A percentile compares a stretch with the other conserved stretches of the same genome.
Conservation (phyloP, 208 protist genomes). For the Wallacemonas rigidus region DNA sequence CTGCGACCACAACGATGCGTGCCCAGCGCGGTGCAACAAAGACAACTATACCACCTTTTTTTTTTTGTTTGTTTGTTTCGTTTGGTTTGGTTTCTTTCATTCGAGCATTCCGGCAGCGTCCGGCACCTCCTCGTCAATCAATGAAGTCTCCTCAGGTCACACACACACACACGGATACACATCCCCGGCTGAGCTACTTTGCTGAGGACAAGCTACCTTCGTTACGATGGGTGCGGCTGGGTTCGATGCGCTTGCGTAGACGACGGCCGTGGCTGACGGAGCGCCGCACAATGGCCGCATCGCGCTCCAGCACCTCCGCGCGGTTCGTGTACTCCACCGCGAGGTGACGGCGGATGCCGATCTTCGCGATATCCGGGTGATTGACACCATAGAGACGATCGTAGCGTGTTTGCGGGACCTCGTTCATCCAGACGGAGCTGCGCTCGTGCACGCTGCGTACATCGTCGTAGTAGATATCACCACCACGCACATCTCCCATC, state of each 20-base stretch:
- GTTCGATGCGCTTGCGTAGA: constrained; percentile 76
- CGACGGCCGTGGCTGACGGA: constrained; percentile 68
- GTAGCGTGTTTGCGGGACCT: constrained; percentile 90
- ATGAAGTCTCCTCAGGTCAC: background rate
- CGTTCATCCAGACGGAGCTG: constrained; percentile 82
- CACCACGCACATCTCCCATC: constrained; percentile 72
- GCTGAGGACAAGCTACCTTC: constrained; percentile 44
- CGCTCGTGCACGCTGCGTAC: constrained; percentile 68
- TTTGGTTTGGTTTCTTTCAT: background rate
- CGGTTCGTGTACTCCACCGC: constrained; percentile 83
- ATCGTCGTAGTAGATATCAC: constrained; percentile 86
- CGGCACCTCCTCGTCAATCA: no score
- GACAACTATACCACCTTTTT: no score
- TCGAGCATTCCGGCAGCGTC: no score
- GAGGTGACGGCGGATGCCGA: constrained; percentile 86
- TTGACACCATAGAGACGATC: constrained; percentile 87
- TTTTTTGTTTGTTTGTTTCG: background rate
- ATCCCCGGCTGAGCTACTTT: background rate
- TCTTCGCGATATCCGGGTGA: constrained; percentile 79
- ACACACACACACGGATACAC: constrained; percentile 16
- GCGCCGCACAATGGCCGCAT: constrained; percentile 76
- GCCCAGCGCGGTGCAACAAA: no score
- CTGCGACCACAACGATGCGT: no score
- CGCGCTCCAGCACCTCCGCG: constrained; percentile 70
- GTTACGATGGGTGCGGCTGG: constrained; percentile 72